Conservation (phyloP, 164 flowering plant species). For the Nelumbo lutea region DNA sequence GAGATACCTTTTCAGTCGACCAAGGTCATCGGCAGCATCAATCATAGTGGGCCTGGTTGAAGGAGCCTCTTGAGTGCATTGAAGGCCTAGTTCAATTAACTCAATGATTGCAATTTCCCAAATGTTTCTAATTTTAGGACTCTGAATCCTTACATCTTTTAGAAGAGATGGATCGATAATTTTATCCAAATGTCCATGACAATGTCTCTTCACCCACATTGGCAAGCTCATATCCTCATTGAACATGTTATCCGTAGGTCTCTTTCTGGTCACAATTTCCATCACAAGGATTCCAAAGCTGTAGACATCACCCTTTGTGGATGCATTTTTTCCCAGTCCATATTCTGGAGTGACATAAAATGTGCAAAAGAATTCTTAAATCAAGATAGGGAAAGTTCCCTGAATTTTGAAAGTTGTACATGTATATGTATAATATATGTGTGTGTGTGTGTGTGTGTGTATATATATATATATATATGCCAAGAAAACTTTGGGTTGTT, state of each 20-base stretch:
- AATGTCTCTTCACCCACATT: constrained; percentile 27
- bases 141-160: constrained; percentile 12
- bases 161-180: constrained; percentile 18
- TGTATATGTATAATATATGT: neutral
- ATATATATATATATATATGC: neutral
- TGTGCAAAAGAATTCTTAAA: neutral
- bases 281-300: constrained; percentile 29
- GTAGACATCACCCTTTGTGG: constrained; percentile 30
- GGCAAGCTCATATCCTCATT: constrained; percentile 19
- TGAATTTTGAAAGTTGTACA: neutral
- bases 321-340: constrained; percentile 28
- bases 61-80: constrained; percentile 31
- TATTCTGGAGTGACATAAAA: constrained; percentile 20
- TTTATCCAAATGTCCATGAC: constrained; percentile 16
- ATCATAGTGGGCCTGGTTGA: constrained; percentile 28
- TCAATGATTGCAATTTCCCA: constrained; percentile 21
- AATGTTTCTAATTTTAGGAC: constrained; percentile 17
- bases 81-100: constrained; percentile 27
- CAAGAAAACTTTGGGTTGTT: neutral
- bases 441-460: neutral
- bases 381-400: neutral
- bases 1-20: constrained; percentile 25
- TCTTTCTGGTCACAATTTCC: constrained; percentile 25
- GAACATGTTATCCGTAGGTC: constrained; percentile 28
- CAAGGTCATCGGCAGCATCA: constrained; percentile 31